phyloP scores from a whole-genome alignment of 352 stramenopile species.

The Phytophthora nicotianae region DNA sequence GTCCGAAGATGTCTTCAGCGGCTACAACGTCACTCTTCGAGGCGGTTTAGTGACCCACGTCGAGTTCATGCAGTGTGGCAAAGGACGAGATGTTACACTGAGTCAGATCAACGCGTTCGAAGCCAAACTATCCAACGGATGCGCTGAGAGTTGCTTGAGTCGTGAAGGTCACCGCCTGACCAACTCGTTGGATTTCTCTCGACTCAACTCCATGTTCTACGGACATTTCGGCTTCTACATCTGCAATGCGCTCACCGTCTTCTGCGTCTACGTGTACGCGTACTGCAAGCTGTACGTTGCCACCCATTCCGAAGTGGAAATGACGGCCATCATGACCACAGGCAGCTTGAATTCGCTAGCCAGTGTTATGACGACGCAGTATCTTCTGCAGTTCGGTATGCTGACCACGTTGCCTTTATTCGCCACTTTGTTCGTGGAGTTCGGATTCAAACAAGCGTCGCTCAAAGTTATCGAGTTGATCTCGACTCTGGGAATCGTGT shows the following conservation, averaged over 20 bases:
- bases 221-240: constrained; percentile 91
- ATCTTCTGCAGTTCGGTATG: constrained; percentile 88
- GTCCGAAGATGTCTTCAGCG: constrained; percentile 91
- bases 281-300: constrained; percentile 87
- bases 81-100: constrained; percentile 86
- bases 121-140: constrained; percentile 87
- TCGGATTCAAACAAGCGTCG: constrained; percentile 72
- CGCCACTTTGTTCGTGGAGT: constrained; percentile 80
- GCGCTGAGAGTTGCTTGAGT: constrained; percentile 80
- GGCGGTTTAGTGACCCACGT: constrained; percentile 83
- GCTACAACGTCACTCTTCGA: constrained; percentile 85
- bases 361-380: constrained; percentile 87
- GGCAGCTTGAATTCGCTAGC: constrained; percentile 67
- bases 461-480: constrained; percentile 84
- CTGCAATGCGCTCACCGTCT: constrained; percentile 83
- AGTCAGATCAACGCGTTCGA: constrained; percentile 91
- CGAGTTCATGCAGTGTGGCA: constrained; percentile 91
- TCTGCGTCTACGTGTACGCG: constrained; percentile 88
- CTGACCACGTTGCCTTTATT: constrained; percentile 83
- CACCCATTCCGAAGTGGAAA: constrained; percentile 68
- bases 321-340: constrained; percentile 63
- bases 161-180: constrained; percentile 83
- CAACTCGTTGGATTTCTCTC: constrained; percentile 82
- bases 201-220: constrained; percentile 91
- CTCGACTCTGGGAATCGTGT: constrained; percentile 80